Base-by-base conservation (phyloP, 2,329 filamentous ascomycete genomes). In the Aureobasidium pullulans region DNA sequence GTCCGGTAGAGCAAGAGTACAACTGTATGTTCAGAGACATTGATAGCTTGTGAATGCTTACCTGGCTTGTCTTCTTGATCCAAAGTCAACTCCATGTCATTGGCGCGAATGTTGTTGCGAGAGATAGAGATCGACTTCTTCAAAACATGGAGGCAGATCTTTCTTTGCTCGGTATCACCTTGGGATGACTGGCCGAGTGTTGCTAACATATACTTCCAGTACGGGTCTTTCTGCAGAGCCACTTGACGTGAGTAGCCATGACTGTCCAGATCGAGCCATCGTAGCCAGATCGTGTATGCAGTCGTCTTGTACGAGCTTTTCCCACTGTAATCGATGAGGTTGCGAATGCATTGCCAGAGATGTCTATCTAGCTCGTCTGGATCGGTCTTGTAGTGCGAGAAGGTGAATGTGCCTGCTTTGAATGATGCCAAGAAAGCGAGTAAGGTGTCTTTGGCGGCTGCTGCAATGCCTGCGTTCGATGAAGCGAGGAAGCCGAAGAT, bases 111-210 rank as follows among this genome's bases (percentile, higher is more conserved):
- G 36, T 63, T 44, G 19, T 59, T 43, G 13, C 52, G 56, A 8
- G 52, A 37, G 59, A 65, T 62, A n/a, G 58, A 32, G 13, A 79
- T 62, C 1, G 77, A 77, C 13, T 69, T 70, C 31, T 69, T 70
- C 47, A 79, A 66, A 15, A 79, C 77, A 2, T 72, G 73, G 5
- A 79, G 71, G 62, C 74, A 76, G 57, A 73, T 73, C 59, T 79
- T 79, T 11, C 76, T 72, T 58, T 76, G 71, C 63, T 79, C 77
- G 5, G 70, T 70, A 59, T 75, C 75, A 7, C 77, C 77, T 19
- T 66, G 62, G n/a, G 73, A 64, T 19, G 43, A 47, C 19, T 57
- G 54, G 11, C 54, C 54, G 10, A 79, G 65, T 1, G 75, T 76
- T 5, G 62, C 53, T 15, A 70, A 69, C 1, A 79, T 59, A 16